Conservation (phyloP, 2,329 filamentous ascomycete species). For the Blumeriella jaapii region DNA sequence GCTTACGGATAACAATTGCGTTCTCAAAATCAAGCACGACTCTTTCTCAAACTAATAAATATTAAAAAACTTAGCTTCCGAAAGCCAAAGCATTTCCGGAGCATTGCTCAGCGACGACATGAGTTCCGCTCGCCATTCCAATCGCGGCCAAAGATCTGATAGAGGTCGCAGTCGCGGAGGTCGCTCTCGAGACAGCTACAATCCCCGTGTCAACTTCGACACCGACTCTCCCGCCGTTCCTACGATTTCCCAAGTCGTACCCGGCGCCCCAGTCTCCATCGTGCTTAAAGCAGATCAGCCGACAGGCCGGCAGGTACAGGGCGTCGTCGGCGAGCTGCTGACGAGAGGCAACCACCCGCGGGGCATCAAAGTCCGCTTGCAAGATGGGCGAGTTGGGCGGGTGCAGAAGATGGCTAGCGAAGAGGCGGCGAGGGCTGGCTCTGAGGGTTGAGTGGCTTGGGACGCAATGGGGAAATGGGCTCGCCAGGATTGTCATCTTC, state of each 20-base stretch:
- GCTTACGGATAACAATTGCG: no score
- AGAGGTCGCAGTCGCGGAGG: slow-evolving; percentile 8
- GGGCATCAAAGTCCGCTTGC: slow-evolving; percentile 26
- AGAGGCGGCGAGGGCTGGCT: slow-evolving; percentile 9
- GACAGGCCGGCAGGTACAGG: slow-evolving; percentile 23
- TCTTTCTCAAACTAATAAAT: no score
- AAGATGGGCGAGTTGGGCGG: slow-evolving; percentile 23
- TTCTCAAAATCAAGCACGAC: no score
- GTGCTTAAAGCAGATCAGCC: slow-evolving; percentile 25
- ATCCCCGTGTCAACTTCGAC: background rate
- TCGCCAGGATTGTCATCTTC: no score
- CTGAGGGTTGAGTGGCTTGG: slow-evolving; percentile 14
- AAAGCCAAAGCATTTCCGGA: no score
- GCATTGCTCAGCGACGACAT: no score
- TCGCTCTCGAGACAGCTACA: slow-evolving; percentile 2
- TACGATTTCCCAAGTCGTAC: slow-evolving; percentile 17
- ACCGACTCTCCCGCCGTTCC: slow-evolving; percentile 14
- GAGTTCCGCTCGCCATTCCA: slow-evolving; percentile 11
- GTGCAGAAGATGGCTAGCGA: slow-evolving; percentile 23
- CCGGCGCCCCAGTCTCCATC: slow-evolving; percentile 22
- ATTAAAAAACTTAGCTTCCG: no score
- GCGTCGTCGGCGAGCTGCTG: slow-evolving; percentile 22
- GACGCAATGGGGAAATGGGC: no score
- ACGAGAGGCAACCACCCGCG: slow-evolving; percentile 25
- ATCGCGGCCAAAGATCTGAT: slow-evolving; percentile 4